phyloP scores from a whole-genome alignment of 2,329 filamentous ascomycete species.

The Dothistroma septosporum region DNA sequence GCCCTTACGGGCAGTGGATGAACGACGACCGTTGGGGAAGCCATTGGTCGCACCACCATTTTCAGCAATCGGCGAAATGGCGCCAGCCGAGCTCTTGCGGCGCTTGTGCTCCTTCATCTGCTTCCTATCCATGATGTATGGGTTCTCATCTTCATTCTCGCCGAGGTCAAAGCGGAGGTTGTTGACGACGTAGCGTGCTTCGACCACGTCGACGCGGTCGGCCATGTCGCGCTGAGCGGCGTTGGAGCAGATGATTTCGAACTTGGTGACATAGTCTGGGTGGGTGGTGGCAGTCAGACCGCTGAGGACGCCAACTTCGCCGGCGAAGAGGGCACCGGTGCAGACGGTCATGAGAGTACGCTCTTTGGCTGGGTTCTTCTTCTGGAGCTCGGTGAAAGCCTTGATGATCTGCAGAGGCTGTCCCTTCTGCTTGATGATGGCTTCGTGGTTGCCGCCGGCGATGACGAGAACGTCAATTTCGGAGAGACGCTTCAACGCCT shows the following conservation, averaged over 20 bases:
- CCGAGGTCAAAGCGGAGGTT: constrained; percentile 80
- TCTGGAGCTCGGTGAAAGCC: constrained; percentile 73
- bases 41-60: constrained; percentile 25
- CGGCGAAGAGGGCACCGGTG: constrained; percentile 74
- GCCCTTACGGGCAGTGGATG: constrained; percentile 60
- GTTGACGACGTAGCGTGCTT: constrained; percentile 85
- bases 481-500: constrained; percentile 66
- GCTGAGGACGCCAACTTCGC: constrained; percentile 69
- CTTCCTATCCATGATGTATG: constrained; percentile 73
- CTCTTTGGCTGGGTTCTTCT: constrained; percentile 72
- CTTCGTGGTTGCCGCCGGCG: constrained; percentile 64
- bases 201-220: constrained; percentile 77
- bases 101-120: constrained; percentile 47
- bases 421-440: constrained; percentile 62
- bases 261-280: constrained; percentile 71
- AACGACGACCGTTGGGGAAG: constrained; percentile 41
- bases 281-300: constrained; percentile 80
- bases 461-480: constrained; percentile 78
- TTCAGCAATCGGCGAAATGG: constrained; percentile 33
- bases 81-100: constrained; percentile 40
- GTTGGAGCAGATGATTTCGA: constrained; percentile 77
- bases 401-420: constrained; percentile 68
- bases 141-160: constrained; percentile 75
- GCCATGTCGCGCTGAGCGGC: constrained; percentile 64
- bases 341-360: constrained; percentile 77